A percentile compares a stretch with the other conserved stretches of the same genome.
Conservation (phyloP, 2,329 filamentous ascomycete genomes). For the Nothopassalora personata region DNA sequence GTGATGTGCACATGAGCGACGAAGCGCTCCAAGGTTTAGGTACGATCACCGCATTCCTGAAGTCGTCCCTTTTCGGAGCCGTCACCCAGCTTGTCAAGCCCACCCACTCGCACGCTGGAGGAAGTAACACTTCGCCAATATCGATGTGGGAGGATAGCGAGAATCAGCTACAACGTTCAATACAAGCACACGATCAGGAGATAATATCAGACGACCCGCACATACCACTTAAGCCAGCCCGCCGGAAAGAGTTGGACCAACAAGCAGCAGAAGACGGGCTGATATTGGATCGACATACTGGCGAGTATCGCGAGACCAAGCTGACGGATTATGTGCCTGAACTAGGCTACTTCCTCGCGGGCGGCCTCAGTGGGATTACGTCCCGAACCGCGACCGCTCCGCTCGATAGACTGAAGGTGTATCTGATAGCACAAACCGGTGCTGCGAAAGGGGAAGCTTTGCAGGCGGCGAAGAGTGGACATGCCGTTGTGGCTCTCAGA, state of each 20-base stretch:
- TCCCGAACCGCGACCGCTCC: conserved; percentile 94
- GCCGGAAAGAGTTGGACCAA: conserved; percentile 25
- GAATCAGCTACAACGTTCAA: conserved; percentile 15
- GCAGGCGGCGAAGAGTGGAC: conserved; percentile 64
- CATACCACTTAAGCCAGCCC: conserved; percentile 32
- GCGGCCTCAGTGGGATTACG: conserved; percentile 87
- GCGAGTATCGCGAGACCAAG: conserved; percentile 30
- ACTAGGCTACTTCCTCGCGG: conserved; percentile 96
- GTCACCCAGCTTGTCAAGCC: conserved; percentile 50
- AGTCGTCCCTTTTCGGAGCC: conserved; percentile 69
- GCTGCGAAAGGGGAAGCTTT: conserved; percentile 52
- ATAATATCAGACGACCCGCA: conserved; percentile 28
- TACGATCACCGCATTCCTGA: conserved; percentile 66
- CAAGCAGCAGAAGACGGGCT: conserved; percentile 1
- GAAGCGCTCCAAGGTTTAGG: conserved; percentile 89
- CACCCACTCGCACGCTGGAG: conserved; percentile 15
- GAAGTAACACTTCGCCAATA: conserved; percentile 14
- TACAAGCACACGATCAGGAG: conserved; percentile 14
- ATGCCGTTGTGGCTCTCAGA: conserved; percentile 58
- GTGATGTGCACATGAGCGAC: conserved; percentile 87
- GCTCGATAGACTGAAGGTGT: conserved; percentile 94
- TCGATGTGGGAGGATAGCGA: conserved; percentile 22
- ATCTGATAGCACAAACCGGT: conserved; percentile 85
- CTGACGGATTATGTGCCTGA: conserved; percentile 63
- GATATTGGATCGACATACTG: conserved; percentile 5